phyloP scores from a whole-genome alignment of 2,329 filamentous ascomycete genomes.

The Sporothrix brasiliensis region DNA sequence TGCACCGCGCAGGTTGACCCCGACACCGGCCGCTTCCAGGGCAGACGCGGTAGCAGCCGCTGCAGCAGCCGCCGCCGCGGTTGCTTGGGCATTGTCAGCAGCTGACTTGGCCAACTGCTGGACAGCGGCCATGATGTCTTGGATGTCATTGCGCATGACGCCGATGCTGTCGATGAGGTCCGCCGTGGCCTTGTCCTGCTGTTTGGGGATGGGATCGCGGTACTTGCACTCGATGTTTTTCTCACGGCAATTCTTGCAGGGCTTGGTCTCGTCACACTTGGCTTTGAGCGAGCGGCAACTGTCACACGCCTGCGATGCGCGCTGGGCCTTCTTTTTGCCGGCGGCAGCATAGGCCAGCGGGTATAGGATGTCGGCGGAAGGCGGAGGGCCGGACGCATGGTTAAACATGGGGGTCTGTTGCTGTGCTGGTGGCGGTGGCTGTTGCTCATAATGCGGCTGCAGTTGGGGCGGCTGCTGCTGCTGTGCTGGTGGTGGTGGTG shows the following conservation, averaged over 20 bases:
- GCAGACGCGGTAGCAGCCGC: too few species aligned
- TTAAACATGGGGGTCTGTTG: conserved; percentile 42
- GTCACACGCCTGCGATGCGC: conserved; percentile 80
- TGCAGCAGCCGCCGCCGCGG: background rate
- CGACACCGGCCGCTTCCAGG: background rate
- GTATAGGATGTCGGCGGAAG: conserved; percentile 47
- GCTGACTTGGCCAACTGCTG: background rate
- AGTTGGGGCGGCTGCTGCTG: conserved; percentile 11
- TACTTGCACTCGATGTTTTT: conserved; percentile 84
- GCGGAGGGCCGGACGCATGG: conserved; percentile 36
- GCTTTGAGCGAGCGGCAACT: conserved; percentile 85
- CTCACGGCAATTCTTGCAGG: conserved; percentile 84
- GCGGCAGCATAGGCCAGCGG: conserved; percentile 49
- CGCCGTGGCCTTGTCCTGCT: conserved; percentile 67
- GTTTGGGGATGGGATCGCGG: conserved; percentile 86
- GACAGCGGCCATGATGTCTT: conserved; percentile 37
- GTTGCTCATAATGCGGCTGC: conserved; percentile 17
- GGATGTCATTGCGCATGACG: conserved; percentile 35
- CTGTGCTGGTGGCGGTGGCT: conserved; percentile 39
- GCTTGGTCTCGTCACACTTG: conserved; percentile 86
- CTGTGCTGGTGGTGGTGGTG: conserved; percentile 36
- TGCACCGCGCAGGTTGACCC: background rate
- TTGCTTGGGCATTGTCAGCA: background rate
- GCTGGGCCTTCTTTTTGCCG: conserved; percentile 64
- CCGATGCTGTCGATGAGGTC: conserved; percentile 62